phyloP scores from a whole-genome alignment of 1,284 basidiomycete genomes.

The Trichosporon faecale region DNA sequence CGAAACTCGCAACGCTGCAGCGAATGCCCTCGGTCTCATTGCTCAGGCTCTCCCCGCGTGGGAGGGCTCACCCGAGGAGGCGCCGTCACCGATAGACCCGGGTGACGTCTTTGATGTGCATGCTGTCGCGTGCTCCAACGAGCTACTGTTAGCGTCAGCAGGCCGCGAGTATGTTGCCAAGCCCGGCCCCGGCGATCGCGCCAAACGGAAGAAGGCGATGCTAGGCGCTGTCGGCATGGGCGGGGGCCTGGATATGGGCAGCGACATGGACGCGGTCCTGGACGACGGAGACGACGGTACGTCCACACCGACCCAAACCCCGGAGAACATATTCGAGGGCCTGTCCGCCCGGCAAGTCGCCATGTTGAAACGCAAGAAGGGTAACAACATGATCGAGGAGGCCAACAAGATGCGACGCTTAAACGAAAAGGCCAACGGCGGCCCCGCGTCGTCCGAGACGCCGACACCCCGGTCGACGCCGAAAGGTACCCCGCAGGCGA shows the following conservation, averaged over 20 bases:
- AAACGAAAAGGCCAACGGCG: conserved; percentile 32
- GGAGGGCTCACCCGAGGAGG: conserved; percentile 14
- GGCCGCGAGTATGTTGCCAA: conserved; percentile 47
- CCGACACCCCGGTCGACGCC: conserved; percentile 19
- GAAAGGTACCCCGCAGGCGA: conserved; percentile 19
- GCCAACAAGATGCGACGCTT: conserved; percentile 49
- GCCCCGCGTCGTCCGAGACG: conserved; percentile 13
- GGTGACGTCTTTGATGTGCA: conserved; percentile 29
- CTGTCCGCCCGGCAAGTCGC: conserved; percentile 51
- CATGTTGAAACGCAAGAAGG: conserved; percentile 53
- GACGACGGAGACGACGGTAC: conserved; percentile 33
- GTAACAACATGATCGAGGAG: conserved; percentile 46
- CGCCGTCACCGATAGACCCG: conserved; percentile 20
- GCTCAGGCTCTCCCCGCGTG: conserved; percentile 27
- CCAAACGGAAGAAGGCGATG: conserved; percentile 48
- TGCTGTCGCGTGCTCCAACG: conserved; percentile 24
- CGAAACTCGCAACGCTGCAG: conserved; percentile 50
- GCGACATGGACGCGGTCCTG: conserved; percentile 46
- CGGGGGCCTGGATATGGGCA: conserved; percentile 39
- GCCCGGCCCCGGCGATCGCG: conserved; percentile 37
- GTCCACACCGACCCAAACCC: conserved; percentile 15
- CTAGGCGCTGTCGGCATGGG: conserved; percentile 47
- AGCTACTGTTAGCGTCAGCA: conserved; percentile 45
- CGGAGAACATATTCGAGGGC: conserved; percentile 48
- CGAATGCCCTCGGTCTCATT: conserved; percentile 46